These are phyloP conservation scores for Myxozyma geophila DNA, from an alignment of 805 yeast species.

Conservation along the genomic window DNA sequence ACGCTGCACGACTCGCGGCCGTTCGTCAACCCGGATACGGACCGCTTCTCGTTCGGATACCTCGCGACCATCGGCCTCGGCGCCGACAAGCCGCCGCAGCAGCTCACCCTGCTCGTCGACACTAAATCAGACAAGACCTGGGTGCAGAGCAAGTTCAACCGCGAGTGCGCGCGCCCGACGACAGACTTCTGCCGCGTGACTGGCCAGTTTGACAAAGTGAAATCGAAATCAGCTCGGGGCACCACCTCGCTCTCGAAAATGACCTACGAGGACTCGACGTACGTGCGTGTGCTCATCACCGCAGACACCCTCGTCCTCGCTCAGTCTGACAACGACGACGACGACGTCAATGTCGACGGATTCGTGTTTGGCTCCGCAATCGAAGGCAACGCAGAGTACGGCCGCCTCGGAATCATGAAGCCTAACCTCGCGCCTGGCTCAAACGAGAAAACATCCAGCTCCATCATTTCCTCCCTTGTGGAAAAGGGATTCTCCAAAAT, in stretches of 20 bases:
- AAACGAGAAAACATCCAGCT: background rate
- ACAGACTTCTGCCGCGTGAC: constrained; percentile 19
- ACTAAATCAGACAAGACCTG: constrained; percentile 78
- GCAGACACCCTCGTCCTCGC: constrained; percentile 49
- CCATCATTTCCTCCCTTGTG: background rate
- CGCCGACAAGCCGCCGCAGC: constrained; percentile 52
- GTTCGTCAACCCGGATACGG: background rate
- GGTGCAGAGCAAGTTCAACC: constrained; percentile 46
- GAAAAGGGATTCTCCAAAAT: background rate
- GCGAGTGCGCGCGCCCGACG: constrained; percentile 4
- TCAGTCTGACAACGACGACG: background rate
- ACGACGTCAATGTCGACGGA: background rate
- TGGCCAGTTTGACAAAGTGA: constrained; percentile 5
- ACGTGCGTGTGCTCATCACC: constrained; percentile 62
- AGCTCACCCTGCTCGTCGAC: constrained; percentile 60
- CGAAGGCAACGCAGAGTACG: constrained; percentile 23
- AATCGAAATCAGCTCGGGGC: constrained; percentile 1
- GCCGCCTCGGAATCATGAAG: constrained; percentile 19
- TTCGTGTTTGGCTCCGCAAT: constrained; percentile 20
- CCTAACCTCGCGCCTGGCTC: background rate
- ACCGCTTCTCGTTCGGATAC: constrained; percentile 37
- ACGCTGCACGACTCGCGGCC: too few species aligned
- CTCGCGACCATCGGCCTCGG: constrained; percentile 52
- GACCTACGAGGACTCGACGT: constrained; percentile 52
- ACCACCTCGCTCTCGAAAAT: constrained; percentile 41